Evolutionary conservation across 306 rosid genomes (phyloP).

Genomic region (Casuarina equisetifolia): DNA sequence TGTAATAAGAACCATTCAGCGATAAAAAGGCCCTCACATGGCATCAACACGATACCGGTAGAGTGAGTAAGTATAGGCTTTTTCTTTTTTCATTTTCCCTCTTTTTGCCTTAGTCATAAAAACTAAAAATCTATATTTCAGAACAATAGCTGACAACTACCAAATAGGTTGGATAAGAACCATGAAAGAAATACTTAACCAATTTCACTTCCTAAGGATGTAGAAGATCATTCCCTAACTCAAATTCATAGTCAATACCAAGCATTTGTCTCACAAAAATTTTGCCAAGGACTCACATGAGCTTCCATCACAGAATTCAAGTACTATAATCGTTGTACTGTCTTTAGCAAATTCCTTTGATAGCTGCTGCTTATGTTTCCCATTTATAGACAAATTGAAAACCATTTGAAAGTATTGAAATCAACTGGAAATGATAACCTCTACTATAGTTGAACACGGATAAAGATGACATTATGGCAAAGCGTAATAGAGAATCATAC

Average conservation of each 20-base stretch:
- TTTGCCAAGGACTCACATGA: not conserved
- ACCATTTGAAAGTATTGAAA: conserved; percentile 12
- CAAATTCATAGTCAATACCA: not conserved
- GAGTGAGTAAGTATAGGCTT: not conserved
- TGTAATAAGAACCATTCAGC: too few species aligned
- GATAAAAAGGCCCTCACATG: not conserved
- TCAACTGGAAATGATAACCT: conserved; percentile 9
- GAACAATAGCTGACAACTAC: not conserved
- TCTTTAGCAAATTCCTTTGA: conserved; percentile 5
- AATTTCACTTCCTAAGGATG: not conserved
- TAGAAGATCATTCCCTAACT: not conserved
- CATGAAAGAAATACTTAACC: not conserved
- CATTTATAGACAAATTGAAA: not conserved
- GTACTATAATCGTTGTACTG: not conserved
- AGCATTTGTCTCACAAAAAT: not conserved
- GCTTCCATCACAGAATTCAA: not conserved
- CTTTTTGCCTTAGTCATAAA: not conserved
- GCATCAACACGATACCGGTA: not conserved
- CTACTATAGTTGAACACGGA: conserved; percentile 7
- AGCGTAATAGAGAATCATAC: conserved; percentile 35
- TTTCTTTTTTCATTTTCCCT: not conserved
- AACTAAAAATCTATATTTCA: not conserved
- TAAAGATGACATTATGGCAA: conserved; percentile 13
- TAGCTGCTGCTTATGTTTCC: not conserved
- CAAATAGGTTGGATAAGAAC: not conserved